Conservation (phyloP, 2,329 filamentous ascomycete species). For the Venturia effusa region DNA sequence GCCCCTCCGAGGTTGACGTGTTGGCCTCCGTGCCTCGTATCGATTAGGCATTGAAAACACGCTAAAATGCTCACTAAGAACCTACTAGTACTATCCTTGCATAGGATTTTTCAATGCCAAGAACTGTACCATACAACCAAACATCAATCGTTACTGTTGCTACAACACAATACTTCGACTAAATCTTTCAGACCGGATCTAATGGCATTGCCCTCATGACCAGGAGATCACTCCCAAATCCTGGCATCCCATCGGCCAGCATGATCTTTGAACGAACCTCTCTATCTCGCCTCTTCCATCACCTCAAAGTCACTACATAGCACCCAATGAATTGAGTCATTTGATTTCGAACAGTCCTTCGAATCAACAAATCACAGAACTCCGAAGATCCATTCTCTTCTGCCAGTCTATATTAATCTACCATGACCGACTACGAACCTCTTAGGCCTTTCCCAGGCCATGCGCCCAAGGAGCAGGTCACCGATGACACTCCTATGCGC, state of each 20-base stretch:
- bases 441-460: background rate
- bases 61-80: background rate
- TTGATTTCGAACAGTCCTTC: background rate
- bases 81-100: background rate
- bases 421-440: background rate
- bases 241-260: background rate
- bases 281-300: background rate
- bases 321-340: background rate
- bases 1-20: background rate
- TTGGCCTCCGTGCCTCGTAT: background rate
- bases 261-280: background rate
- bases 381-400: background rate
- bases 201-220: background rate
- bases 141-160: background rate
- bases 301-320: background rate
- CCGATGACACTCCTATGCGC: slow-evolving; percentile 78
- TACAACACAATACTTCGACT: background rate
- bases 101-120: background rate
- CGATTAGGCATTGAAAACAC: background rate
- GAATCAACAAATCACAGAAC: background rate
- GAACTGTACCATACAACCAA: background rate
- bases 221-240: background rate
- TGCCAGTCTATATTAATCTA: background rate
- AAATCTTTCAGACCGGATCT: background rate
- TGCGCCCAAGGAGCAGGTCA: slow-evolving; percentile 67